Evolutionary conservation across 495 filamentous ascomycete genomes (phyloP).

Genomic region (Penicillium chermesinum): DNA sequence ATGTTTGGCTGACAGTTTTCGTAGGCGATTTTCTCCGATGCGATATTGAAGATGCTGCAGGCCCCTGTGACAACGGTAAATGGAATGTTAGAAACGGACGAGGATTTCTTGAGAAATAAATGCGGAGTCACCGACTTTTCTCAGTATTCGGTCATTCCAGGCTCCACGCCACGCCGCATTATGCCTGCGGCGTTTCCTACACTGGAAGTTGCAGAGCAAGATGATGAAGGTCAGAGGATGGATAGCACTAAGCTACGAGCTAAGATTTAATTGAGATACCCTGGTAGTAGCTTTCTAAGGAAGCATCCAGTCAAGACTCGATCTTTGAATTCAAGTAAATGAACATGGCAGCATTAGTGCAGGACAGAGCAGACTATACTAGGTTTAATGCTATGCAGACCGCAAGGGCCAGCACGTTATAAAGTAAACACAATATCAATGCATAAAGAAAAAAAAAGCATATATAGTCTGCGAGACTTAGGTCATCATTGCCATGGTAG

Average conservation of each 20-base stretch:
- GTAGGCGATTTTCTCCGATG: conserved; percentile 70
- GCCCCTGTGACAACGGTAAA: conserved; percentile 60
- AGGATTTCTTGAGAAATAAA: conserved; percentile 70
- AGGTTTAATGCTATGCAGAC: too few relatives aligned
- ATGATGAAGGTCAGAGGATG: conserved; percentile 69
- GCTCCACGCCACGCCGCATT: conserved; percentile 62
- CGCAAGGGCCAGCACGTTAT: too few relatives aligned
- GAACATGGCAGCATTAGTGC: too few relatives aligned
- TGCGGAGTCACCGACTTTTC: conserved; percentile 67
- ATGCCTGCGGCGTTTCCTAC: conserved; percentile 72
- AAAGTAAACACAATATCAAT: too few relatives aligned
- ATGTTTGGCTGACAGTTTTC: neutral
- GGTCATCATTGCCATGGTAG: too few relatives aligned
- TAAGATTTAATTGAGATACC: conserved; percentile 19
- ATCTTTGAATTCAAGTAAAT: neutral
- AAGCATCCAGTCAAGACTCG: neutral
- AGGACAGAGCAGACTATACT: too few relatives aligned
- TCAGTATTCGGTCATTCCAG: conserved; percentile 64
- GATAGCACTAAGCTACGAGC: conserved; percentile 51
- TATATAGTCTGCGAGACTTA: too few relatives aligned
- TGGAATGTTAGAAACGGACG: conserved; percentile 68
- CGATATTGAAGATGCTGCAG: conserved; percentile 66
- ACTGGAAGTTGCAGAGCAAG: conserved; percentile 71
- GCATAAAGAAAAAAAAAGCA: too few relatives aligned
- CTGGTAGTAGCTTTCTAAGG: neutral